A percentile compares a stretch with the other conserved stretches of the same genome.
Evolutionary conservation across 306 rosid species (phyloP).

Genomic region (Acacia melanoxylon): DNA sequence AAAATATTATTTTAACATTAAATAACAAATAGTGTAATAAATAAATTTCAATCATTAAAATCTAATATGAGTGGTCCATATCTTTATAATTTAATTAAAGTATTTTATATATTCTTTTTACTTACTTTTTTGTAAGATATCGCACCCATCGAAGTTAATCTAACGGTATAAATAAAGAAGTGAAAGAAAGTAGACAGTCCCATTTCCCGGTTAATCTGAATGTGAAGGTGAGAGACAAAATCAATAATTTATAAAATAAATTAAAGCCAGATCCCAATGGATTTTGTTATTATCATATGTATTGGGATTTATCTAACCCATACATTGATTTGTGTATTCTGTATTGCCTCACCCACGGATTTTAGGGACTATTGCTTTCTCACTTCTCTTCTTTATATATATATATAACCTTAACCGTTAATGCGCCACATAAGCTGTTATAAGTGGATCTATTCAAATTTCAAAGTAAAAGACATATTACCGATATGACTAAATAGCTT

Average conservation of each 20-base stretch:
- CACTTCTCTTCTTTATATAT: not conserved
- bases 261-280: not conserved
- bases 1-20: no score
- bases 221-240: not conserved
- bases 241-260: not conserved
- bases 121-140: no score
- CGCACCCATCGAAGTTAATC: no score
- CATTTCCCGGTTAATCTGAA: not conserved
- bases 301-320: slow-evolving; percentile 41
- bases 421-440: not conserved
- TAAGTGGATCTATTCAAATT: not conserved
- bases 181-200: no score
- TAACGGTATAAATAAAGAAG: no score
- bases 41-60: no score
- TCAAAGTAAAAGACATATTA: not conserved
- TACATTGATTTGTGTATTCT: slow-evolving; percentile 65
- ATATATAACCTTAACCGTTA: not conserved
- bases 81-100: no score
- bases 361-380: slow-evolving; percentile 46
- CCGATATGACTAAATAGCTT: not conserved
- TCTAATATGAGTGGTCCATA: no score
- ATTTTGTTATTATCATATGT: slow-evolving; percentile 21
- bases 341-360: slow-evolving; percentile 65
- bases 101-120: no score
- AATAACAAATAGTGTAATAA: no score